Conservation (phyloP, 371 early-diverging fungal species). For the Dinochytrium kinnereticum region DNA sequence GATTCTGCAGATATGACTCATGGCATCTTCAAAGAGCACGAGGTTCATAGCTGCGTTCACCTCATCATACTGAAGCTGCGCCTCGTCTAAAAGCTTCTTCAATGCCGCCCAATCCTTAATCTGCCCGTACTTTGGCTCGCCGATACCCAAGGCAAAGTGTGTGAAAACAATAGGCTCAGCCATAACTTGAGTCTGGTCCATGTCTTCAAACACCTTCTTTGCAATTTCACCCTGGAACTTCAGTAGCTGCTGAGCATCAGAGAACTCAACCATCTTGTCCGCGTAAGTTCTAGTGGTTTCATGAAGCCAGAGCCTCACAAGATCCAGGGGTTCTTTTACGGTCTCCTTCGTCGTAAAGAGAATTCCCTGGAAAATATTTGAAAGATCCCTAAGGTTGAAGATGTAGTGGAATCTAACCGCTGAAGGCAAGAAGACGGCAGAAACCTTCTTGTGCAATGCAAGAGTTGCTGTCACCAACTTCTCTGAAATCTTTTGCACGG, state of each 20-base stretch:
- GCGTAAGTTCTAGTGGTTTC: constrained; percentile 63
- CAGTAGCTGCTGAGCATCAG: constrained; percentile 49
- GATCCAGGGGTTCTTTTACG: constrained; percentile 58
- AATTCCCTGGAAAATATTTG: constrained; percentile 66
- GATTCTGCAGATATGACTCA: constrained; percentile 65
- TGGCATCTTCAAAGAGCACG: constrained; percentile 69
- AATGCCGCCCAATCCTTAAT: constrained; percentile 60
- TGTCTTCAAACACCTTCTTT: constrained; percentile 65
- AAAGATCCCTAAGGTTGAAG: constrained; percentile 65
- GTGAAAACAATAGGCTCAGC: constrained; percentile 63
- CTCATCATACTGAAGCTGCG: constrained; percentile 66
- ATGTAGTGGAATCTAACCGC: constrained; percentile 70
- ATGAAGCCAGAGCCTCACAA: constrained; percentile 60
- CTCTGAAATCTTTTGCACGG: constrained; percentile 53
- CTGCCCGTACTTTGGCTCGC: constrained; percentile 62
- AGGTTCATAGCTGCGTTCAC: constrained; percentile 65
- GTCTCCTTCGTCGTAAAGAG: constrained; percentile 60
- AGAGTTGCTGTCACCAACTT: constrained; percentile 57
- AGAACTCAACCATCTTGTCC: constrained; percentile 61
- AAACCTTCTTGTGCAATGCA: constrained; percentile 61
- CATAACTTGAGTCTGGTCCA: constrained; percentile 57
- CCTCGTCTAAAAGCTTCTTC: constrained; percentile 61
- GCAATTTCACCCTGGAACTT: constrained; percentile 58
- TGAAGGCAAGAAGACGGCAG: constrained; percentile 59
- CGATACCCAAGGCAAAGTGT: constrained; percentile 63